These are phyloP conservation scores for Hygrophoropsis aurantiaca DNA, from an alignment of 768 basidiomycete species.

Conservation along the genomic window DNA sequence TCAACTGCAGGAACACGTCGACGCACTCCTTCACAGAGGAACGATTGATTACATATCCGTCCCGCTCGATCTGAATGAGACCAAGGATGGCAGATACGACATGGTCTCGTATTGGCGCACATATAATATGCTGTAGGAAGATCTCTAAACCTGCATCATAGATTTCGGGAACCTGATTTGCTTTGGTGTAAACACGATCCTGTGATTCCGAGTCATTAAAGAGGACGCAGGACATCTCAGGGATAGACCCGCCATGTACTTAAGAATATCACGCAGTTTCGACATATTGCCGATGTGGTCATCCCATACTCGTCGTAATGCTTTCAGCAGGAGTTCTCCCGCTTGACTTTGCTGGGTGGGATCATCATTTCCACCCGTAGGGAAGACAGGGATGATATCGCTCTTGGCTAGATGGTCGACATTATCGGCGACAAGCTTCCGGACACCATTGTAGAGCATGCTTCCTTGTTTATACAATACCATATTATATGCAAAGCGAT, in stretches of 20 bases:
- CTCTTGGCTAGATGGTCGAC: slow-evolving; percentile 75
- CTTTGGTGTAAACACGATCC: slow-evolving; percentile 88
- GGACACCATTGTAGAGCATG: slow-evolving; percentile 84
- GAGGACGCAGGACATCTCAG: background rate
- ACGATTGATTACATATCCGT: slow-evolving; percentile 88
- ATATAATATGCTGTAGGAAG: slow-evolving; percentile 81
- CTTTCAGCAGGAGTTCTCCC: slow-evolving; percentile 82
- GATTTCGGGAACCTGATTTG: slow-evolving; percentile 74
- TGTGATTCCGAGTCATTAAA: slow-evolving; percentile 32
- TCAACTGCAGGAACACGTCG: slow-evolving; percentile 76
- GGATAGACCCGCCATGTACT: slow-evolving; percentile 80
- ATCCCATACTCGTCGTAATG: slow-evolving; percentile 85
- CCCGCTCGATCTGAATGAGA: slow-evolving; percentile 88
- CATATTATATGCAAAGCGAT: slow-evolving; percentile 93
- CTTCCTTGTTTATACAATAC: slow-evolving; percentile 85
- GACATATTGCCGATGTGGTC: slow-evolving; percentile 89
- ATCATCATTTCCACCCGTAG: slow-evolving; percentile 65
- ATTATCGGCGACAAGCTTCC: slow-evolving; percentile 75
- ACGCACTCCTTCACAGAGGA: slow-evolving; percentile 88
- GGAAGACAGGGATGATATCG: slow-evolving; percentile 81
- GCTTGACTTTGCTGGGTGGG: slow-evolving; percentile 77
- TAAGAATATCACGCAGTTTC: slow-evolving; percentile 85
- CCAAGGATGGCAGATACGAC: slow-evolving; percentile 79
- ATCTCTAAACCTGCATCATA: slow-evolving; percentile 80
- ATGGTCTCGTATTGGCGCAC: slow-evolving; percentile 79